Base-by-base conservation (phyloP, 176 grass and related monocot genomes). In the Neostapfia colusana region DNA sequence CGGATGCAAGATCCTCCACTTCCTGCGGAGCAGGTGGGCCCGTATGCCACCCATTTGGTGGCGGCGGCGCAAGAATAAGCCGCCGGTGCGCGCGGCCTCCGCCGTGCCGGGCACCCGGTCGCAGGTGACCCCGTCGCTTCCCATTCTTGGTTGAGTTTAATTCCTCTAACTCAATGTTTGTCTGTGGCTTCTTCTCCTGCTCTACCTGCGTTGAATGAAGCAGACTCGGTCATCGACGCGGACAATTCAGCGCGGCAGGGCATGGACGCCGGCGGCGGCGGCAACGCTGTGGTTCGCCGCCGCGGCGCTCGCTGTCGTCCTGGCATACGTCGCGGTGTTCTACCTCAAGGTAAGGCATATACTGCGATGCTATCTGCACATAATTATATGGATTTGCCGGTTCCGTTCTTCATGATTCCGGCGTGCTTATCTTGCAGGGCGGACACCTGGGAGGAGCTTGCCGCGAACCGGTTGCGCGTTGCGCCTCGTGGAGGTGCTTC, bases 401-500 rank as follows among this genome's bases (percentile, higher is more conserved):
- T 26, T 58, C 21, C 55, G 55, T 58, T 25, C 55, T 58, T 58
- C 23, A 8, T 56, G 53, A 56, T 23, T n/a, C 53, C 53, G 0
- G 20, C 1, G 55, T 13, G 25, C 11, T 8, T 7, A 31, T 50
- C 65, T 45, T 81, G 38, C 79, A 82, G 79, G 21, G 7, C 14
- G 56, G 46, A 7, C 26, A 23, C 54, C 6, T 35, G 36, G 53
- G 36, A 38, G 41, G 69, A 34, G 60, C 8, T 27, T 17, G 35
- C 56, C 25, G 36, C 20, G 31, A 69, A 28, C 53, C 53, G 11
- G 31, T 39, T 4, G 28, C 13, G 10, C 72, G 20, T 8, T 69
- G 81, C 58, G n/a, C 7, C 0, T 57, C 82, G 10, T 73, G 82
- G 82, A 45, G 65, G 70, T 79, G 67, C 58, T 79, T 59, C 5